Percentiles rank a stretch among this genome's conserved stretches.
phyloP scores from a whole-genome alignment of 331 rosid species.

The Malus hybrid region DNA sequence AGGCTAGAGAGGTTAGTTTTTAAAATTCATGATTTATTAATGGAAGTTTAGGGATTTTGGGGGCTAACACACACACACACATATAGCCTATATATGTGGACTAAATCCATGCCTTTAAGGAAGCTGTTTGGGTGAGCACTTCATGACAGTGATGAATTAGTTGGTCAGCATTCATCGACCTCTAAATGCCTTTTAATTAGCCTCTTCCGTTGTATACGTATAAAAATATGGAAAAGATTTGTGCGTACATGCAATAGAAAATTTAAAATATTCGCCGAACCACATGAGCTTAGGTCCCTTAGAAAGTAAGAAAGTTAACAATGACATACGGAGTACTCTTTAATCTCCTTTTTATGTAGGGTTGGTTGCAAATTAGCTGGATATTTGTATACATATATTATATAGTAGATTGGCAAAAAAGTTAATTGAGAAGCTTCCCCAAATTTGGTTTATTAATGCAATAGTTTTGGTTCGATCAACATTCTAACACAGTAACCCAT shows the following conservation, averaged over 20 bases:
- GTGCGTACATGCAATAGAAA: neutral
- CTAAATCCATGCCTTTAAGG: slow-evolving; percentile 20
- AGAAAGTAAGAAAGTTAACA: neutral
- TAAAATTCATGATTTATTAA: neutral
- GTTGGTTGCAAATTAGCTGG: too few relatives aligned
- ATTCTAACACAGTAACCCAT: neutral
- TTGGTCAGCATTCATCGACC: slow-evolving; percentile 8
- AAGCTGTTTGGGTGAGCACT: slow-evolving; percentile 6
- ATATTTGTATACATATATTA: too few relatives aligned
- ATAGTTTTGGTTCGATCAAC: neutral
- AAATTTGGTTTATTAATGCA: too few relatives aligned
- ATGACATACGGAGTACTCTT: neutral
- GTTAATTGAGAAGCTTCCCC: too few relatives aligned
- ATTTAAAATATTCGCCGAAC: neutral
- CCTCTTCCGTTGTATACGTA: too few relatives aligned
- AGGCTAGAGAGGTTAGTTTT: neutral
- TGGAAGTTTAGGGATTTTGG: neutral
- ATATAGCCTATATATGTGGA: neutral
- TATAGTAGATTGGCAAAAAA: too few relatives aligned
- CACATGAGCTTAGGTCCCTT: neutral
- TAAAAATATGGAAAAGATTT: neutral
- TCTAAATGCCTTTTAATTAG: too few relatives aligned
- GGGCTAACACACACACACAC: neutral
- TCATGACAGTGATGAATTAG: slow-evolving; percentile 3
- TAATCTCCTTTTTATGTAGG: neutral